Evolutionary conservation across 2,329 filamentous ascomycete genomes (phyloP), one percentile per base, ranked within the genome.

Genomic region (Calonectria hawksworthii): DNA sequence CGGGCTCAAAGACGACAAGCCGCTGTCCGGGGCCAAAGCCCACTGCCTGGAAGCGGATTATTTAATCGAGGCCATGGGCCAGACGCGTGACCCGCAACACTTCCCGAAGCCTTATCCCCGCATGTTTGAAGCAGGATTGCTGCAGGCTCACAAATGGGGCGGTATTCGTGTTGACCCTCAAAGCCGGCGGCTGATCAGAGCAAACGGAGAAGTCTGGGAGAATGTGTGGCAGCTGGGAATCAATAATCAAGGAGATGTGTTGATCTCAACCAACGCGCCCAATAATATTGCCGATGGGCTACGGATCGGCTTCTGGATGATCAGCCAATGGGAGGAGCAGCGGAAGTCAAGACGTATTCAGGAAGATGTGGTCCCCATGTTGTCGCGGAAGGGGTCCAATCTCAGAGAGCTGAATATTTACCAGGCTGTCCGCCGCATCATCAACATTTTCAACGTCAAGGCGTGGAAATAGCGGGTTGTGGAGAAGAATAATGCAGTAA

Each of bases 11-110:
- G 63, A 26, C 9, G 44, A 23, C 5, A 51, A 23, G 10, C 6
- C 50, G 10, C 44, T n/a, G 7, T 14, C 44, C 13, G 21, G 30
- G 21, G 63, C 30, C 28, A 32, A 21, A 51, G 23, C 21, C 21
- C 63, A 66, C 9, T 28, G 38, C 3, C 18, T 66, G 30, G 44
- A 52, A 50, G 63, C 41, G 3, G 30, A 66, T 13, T 66, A 51
- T 28, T 34, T 66, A 11, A 66, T 66, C 10, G 63, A 66, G 44
- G 63, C 63, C 6, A 66, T n/a, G 8, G 63, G 63, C 21, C 63
- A 66, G 44, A 51, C 63, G 30, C 44, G 63, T 16, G 44, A 51
- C 14, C 26, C n/a, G 4, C 26, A 23, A 16, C 63, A 66, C 30
- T 66, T 66, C 21, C 41, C 28, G 10, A 34, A 32, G 11, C 63